Evolutionary conservation across 768 basidiomycete species (phyloP).

Genomic region (Favolaschia claudopus): DNA sequence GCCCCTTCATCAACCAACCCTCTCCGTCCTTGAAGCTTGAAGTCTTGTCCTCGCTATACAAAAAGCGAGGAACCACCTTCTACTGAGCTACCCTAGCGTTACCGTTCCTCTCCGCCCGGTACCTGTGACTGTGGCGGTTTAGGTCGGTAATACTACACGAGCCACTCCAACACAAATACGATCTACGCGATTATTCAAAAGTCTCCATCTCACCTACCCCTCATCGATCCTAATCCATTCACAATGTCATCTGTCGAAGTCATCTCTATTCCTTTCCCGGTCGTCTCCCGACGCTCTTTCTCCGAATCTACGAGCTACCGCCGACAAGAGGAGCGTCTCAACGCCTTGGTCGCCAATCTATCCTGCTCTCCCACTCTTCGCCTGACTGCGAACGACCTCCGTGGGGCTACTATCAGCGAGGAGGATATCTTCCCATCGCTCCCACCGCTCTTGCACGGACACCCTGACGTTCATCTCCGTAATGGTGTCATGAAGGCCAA

Average conservation of each 20-base stretch:
- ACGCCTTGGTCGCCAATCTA: slow-evolving; percentile 41
- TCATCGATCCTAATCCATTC: slow-evolving; percentile 25
- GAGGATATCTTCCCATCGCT: slow-evolving; percentile 26
- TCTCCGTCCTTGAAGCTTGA: slow-evolving; percentile 37
- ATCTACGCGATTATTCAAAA: slow-evolving; percentile 11
- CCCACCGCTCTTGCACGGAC: slow-evolving; percentile 17
- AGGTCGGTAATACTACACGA: slow-evolving; percentile 58
- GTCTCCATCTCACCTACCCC: slow-evolving; percentile 13
- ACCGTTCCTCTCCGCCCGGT: slow-evolving; percentile 54
- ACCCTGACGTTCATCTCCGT: too few species aligned
- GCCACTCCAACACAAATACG: slow-evolving; percentile 25
- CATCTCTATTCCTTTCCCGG: slow-evolving; percentile 26
- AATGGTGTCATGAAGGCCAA: too few species aligned
- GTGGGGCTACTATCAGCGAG: slow-evolving; percentile 46
- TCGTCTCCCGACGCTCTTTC: slow-evolving; percentile 8
- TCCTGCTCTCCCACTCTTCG: slow-evolving; percentile 68
- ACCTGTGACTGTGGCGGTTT: slow-evolving; percentile 59
- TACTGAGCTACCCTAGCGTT: slow-evolving; percentile 54
- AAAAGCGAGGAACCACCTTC: slow-evolving; percentile 56
- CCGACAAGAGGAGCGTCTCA: slow-evolving; percentile 20
- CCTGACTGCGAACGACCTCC: slow-evolving; percentile 76
- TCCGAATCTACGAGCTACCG: slow-evolving; percentile 3
- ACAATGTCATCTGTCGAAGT: slow-evolving; percentile 53
- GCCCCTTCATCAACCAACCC: slow-evolving; percentile 11
- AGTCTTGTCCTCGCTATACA: slow-evolving; percentile 52